Percentiles rank a stretch among this genome's conserved stretches.
Evolutionary conservation across 305 asterid genomes (phyloP).

Genomic region (Rubia peregrina): DNA sequence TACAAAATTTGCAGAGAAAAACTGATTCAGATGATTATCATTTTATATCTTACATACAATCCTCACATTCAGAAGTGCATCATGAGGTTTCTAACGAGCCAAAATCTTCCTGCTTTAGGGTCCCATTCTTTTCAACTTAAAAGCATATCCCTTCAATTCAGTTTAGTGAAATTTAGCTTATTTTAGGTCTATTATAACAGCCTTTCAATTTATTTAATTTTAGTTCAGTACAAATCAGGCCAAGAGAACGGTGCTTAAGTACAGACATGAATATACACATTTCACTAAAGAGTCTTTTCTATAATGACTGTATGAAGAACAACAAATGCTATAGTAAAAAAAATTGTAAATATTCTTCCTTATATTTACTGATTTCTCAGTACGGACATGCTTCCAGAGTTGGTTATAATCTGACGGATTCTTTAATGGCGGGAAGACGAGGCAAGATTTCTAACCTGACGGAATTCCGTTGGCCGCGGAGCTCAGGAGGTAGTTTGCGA

Average conservation of each 20-base stretch:
- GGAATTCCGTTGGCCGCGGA: conserved; percentile 76
- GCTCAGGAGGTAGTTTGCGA: conserved; percentile 81
- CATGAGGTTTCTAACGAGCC: neutral
- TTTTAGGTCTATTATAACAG: neutral
- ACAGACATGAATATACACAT: neutral
- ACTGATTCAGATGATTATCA: too few species aligned
- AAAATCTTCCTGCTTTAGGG: neutral
- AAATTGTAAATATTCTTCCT: neutral
- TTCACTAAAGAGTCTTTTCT: neutral
- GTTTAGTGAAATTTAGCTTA: neutral
- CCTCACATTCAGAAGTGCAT: neutral
- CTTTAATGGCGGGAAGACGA: neutral
- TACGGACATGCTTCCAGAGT: neutral
- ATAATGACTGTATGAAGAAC: neutral
- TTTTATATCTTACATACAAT: neutral
- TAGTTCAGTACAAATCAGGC: neutral
- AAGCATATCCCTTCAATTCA: too few species aligned
- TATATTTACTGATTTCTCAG: neutral
- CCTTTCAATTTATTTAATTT: too few species aligned
- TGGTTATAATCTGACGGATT: neutral
- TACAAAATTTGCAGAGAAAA: too few species aligned
- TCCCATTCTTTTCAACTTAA: neutral
- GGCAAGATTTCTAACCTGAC: conserved; percentile 36
- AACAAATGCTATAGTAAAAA: too few species aligned
- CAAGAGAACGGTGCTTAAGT: too few species aligned